Percentiles rank a stretch among this genome's conserved stretches.
Evolutionary conservation across 2,329 filamentous ascomycete species (phyloP).

Genomic region (Diaporthe helianthi): DNA sequence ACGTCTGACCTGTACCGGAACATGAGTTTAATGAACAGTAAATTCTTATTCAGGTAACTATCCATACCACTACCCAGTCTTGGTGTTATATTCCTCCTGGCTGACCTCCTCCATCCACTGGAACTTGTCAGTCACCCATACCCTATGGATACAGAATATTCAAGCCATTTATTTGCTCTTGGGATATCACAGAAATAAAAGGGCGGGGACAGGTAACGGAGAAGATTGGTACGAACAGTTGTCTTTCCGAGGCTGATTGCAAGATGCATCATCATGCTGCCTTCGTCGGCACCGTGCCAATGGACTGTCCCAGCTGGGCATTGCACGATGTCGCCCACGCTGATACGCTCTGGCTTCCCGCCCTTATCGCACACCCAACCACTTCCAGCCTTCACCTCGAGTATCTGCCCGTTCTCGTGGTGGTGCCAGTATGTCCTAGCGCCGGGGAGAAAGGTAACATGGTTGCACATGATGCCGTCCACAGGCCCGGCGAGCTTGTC

Average conservation of each 20-base stretch:
- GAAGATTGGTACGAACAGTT: conserved; percentile 21
- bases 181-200: neutral
- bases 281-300: conserved; percentile 53
- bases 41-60: neutral
- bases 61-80: neutral
- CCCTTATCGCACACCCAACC: conserved; percentile 53
- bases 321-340: conserved; percentile 51
- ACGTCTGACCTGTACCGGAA: neutral
- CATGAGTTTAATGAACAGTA: neutral
- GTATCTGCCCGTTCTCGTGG: conserved; percentile 52
- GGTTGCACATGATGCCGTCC: conserved; percentile 28
- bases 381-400: conserved; percentile 48
- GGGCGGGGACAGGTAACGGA: too few relatives aligned
- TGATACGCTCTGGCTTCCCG: conserved; percentile 44
- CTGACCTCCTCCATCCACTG: conserved; percentile 46
- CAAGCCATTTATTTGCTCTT: neutral
- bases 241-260: conserved; percentile 48
- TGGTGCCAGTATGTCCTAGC: conserved; percentile 53
- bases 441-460: conserved; percentile 52
- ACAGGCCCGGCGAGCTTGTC: conserved; percentile 26
- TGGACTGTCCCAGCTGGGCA: conserved; percentile 49
- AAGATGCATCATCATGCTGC: conserved; percentile 49
- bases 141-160: too few relatives aligned
- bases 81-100: conserved; percentile 45
- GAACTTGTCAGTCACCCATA: neutral